Evolutionary conservation across 2,329 filamentous ascomycete species (phyloP).

Genomic region (Daldinia sp.): DNA sequence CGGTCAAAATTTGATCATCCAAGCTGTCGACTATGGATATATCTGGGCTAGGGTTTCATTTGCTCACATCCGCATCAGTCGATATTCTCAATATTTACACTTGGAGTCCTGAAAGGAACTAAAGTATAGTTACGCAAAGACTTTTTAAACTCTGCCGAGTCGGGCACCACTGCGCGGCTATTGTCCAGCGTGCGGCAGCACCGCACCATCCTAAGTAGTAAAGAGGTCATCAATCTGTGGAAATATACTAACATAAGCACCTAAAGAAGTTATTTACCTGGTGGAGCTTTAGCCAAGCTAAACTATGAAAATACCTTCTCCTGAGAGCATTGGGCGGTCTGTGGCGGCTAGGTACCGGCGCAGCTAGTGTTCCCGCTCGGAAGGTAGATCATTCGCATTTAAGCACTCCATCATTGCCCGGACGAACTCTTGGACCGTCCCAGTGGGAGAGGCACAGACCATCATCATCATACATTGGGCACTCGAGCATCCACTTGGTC

Average conservation of each 20-base stretch:
- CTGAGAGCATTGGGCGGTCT: constrained; percentile 27
- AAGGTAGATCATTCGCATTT: constrained; percentile 34
- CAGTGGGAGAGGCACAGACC: constrained; percentile 39
- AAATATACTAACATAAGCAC: constrained; percentile 16
- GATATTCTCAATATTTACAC: constrained; percentile 17
- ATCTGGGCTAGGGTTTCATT: constrained; percentile 21
- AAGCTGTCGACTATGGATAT: constrained; percentile 30
- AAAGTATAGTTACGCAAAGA: constrained; percentile 18
- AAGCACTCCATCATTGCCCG: constrained; percentile 28
- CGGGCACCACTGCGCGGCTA: constrained; percentile 18
- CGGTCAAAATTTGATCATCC: constrained; percentile 36
- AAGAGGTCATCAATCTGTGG: neutral
- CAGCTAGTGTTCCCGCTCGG: constrained; percentile 38
- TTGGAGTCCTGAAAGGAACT: constrained; percentile 8
- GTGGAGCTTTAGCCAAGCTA: constrained; percentile 27
- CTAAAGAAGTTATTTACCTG: constrained; percentile 6
- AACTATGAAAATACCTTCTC: constrained; percentile 19
- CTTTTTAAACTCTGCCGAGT: constrained; percentile 12
- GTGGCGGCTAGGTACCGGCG: constrained; percentile 28
- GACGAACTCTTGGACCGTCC: constrained; percentile 26
- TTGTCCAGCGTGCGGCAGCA: constrained; percentile 24
- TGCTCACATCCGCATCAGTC: constrained; percentile 25
- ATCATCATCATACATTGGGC: constrained; percentile 22
- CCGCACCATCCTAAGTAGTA: constrained; percentile 28
- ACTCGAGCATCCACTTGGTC: constrained; percentile 19